phyloP scores from a whole-genome alignment of 1,284 basidiomycete genomes.

The Neonothopanus nambi region DNA sequence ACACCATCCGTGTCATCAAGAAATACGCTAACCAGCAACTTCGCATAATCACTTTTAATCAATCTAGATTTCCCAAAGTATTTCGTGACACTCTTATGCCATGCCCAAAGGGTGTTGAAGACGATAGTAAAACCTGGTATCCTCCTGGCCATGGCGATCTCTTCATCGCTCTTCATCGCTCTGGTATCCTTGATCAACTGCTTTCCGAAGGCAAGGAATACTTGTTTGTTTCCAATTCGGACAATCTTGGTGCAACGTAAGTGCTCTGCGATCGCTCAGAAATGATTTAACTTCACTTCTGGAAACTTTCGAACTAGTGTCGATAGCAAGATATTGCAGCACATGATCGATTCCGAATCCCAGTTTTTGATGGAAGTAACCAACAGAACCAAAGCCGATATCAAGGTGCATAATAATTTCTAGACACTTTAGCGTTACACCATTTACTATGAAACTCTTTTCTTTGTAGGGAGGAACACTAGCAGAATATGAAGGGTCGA shows the following conservation, averaged over 20 bases:
- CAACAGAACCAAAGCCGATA: conserved; percentile 99
- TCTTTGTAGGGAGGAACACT: conserved; percentile 80
- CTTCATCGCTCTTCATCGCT: conserved; percentile 92
- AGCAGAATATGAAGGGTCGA: conserved; percentile 83
- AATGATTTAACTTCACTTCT: conserved; percentile 15
- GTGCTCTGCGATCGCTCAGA: no score
- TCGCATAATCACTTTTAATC: conserved; percentile 95
- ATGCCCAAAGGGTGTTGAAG: conserved; percentile 80
- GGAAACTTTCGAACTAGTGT: conserved; percentile 44
- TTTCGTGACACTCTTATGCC: conserved; percentile 93
- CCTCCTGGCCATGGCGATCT: conserved; percentile 98
- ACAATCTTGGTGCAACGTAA: conserved; percentile 97
- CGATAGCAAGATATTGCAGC: conserved; percentile 82
- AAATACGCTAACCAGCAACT: conserved; percentile 99
- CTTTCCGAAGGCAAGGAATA: conserved; percentile 97
- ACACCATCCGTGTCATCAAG: conserved; percentile 96
- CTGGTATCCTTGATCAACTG: conserved; percentile 93
- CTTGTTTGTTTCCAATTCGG: conserved; percentile 98
- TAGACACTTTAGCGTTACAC: not conserved
- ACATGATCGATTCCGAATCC: conserved; percentile 85
- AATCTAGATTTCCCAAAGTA: conserved; percentile 96
- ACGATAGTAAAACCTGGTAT: conserved; percentile 97
- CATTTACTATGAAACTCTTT: no score
- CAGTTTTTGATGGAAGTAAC: conserved; percentile 99
- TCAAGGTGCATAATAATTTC: conserved; percentile 73